Percentiles rank a stretch among this genome's conserved stretches.
These are phyloP conservation scores for Solanum hybrid DNA, from an alignment of 305 asterid genomes.

Conservation along the genomic window DNA sequence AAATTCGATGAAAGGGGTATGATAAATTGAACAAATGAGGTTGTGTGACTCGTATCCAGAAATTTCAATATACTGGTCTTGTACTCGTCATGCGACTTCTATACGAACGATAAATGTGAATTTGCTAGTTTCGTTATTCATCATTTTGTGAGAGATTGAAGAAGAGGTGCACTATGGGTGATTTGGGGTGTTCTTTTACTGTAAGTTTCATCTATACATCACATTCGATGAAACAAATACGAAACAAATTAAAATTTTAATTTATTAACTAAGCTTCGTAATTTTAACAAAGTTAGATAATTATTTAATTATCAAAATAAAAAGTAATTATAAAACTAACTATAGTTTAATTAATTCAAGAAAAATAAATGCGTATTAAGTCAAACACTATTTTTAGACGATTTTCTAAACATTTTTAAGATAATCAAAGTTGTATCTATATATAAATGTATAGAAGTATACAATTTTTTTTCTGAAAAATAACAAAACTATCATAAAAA, in stretches of 20 bases:
- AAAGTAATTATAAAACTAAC: no score
- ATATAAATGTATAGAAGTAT: no score
- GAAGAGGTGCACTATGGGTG: neutral
- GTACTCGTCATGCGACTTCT: neutral
- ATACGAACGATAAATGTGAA: neutral
- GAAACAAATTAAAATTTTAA: neutral
- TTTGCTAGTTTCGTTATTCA: neutral
- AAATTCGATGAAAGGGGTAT: neutral
- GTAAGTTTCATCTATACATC: neutral
- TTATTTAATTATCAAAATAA: neutral
- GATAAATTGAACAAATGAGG: neutral
- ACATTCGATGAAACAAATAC: neutral
- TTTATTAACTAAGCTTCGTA: neutral
- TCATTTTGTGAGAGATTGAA: neutral
- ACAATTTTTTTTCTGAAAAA: neutral
- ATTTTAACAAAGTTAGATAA: neutral
- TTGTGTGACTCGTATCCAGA: neutral
- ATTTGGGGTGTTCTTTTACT: neutral
- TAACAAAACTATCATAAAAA: no score
- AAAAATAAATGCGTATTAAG: neutral
- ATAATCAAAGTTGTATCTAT: neutral
- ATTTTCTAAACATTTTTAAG: no score
- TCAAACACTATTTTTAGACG: neutral
- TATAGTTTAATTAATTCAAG: neutral
- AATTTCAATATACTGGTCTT: neutral